Base-by-base conservation (phyloP, 139 green algal genomes). In the Ettlia oleoabundans region DNA sequence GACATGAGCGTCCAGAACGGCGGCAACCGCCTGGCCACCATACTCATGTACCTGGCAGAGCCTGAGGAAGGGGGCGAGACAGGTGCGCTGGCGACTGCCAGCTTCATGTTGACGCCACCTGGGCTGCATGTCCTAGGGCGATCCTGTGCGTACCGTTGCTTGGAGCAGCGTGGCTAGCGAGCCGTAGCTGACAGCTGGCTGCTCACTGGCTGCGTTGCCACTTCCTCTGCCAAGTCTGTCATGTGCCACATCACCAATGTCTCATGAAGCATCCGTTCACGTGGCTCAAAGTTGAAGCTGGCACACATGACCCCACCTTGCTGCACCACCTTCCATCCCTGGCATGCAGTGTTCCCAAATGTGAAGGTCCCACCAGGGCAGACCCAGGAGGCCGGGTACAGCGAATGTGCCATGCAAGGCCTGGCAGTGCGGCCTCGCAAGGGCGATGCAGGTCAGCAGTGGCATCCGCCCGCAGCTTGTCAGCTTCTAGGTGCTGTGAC, bases 41-140 rank as follows among this genome's bases (percentile, higher is more conserved):
- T 96, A 61, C 90, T 96, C 22, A 94, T 96, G 86, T 97, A 97
- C 89, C 85, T 97, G 70, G 69, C 81, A 0, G 86, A 83, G 0
- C 40, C 64, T 3, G 83, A 88, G 53, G 77, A 89, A 65, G 89
- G 89, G 5, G 89, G 89, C 4, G 89, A 92, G 69, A 92, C 89
- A 7, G 73, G 73, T 78, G 42, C 35, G 71, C n/a, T n/a, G 2
- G 6, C 13, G 0, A 18, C 33, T 28, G 9, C 30, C 22, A 53
- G 38, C 38, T 52, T 15, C 47, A 10, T n/a, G n/a, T n/a, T n/a
- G n/a, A n/a, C n/a, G n/a, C n/a, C n/a, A n/a, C n/a, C n/a, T n/a
- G n/a, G n/a, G n/a, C n/a, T n/a, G n/a, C n/a, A n/a, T n/a, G n/a
- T n/a, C n/a, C n/a, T n/a, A n/a, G n/a, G n/a, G n/a, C n/a, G n/a